These are phyloP conservation scores for Cadophora malorum DNA, from an alignment of 2,329 filamentous ascomycete genomes.

Conservation along the genomic window DNA sequence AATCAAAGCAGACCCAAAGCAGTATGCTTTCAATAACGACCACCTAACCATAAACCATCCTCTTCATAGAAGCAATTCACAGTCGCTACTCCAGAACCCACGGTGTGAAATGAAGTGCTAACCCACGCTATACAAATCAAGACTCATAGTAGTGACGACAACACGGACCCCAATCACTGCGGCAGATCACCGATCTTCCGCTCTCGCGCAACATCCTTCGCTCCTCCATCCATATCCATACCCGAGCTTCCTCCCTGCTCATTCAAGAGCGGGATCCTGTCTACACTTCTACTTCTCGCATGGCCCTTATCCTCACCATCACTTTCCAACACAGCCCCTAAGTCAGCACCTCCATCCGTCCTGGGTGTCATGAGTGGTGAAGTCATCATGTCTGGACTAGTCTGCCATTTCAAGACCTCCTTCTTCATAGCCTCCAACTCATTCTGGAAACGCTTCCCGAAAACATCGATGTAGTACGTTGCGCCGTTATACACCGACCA, in stretches of 20 bases:
- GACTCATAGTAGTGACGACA: not conserved
- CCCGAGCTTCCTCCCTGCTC: slow-evolving; percentile 50
- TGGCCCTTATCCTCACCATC: slow-evolving; percentile 29
- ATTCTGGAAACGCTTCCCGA: slow-evolving; percentile 95
- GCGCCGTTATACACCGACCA: slow-evolving; percentile 98
- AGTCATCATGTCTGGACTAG: slow-evolving; percentile 56
- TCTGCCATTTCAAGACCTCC: slow-evolving; percentile 90
- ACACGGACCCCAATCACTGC: slow-evolving; percentile 28
- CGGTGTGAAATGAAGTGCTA: no score
- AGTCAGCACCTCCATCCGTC: slow-evolving; percentile 32
- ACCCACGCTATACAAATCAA: not conserved
- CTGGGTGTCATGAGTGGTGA: slow-evolving; percentile 51
- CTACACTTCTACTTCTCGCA: slow-evolving; percentile 47
- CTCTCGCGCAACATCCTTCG: slow-evolving; percentile 55
- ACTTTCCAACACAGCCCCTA: slow-evolving; percentile 30
- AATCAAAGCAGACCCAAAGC: not conserved
- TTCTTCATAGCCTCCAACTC: slow-evolving; percentile 88
- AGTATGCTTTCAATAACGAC: not conserved
- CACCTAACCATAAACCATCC: not conserved
- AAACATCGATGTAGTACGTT: slow-evolving; percentile 98
- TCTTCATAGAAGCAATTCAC: not conserved
- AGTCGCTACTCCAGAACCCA: not conserved
- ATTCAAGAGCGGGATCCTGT: slow-evolving; percentile 63
- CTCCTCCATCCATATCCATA: slow-evolving; percentile 53
- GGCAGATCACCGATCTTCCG: slow-evolving; percentile 50